A percentile compares a stretch with the other conserved stretches of the same genome.
Evolutionary conservation across 306 rosid species (phyloP).

Genomic region (Nissolia schottii): DNA sequence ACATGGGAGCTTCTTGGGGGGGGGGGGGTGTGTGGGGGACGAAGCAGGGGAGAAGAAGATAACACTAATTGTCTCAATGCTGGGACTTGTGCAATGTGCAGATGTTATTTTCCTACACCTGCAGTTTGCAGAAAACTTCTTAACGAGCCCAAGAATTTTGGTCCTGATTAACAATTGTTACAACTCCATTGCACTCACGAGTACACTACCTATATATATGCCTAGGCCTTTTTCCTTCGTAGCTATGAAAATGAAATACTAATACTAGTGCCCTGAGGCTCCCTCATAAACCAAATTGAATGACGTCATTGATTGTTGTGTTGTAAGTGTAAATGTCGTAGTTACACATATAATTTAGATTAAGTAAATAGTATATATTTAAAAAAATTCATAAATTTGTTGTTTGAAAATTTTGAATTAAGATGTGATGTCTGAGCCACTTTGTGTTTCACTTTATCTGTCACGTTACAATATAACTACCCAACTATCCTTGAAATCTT

Average conservation of each 20-base stretch:
- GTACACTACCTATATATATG: slow-evolving; percentile 1
- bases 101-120: slow-evolving; percentile 21
- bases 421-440: no score
- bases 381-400: no score
- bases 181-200: slow-evolving; percentile 19
- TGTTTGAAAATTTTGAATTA: no score
- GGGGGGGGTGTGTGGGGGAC: slow-evolving; percentile 10
- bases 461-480: no score
- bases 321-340: no score
- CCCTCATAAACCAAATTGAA: not conserved
- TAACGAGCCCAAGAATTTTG: slow-evolving; percentile 21
- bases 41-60: slow-evolving; percentile 5
- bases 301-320: no score
- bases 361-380: no score
- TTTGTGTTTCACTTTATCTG: no score
- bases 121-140: slow-evolving; percentile 14
- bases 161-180: slow-evolving; percentile 26
- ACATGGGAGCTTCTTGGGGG: slow-evolving; percentile 13
- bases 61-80: slow-evolving; percentile 16
- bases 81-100: slow-evolving; percentile 23
- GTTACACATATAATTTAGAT: no score
- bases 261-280: not conserved
- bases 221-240: slow-evolving; percentile 4
- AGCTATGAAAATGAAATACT: slow-evolving; percentile 4
- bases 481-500: no score